Percentiles rank a stretch among this genome's conserved stretches.
These are phyloP conservation scores for Pterocarpus macrocarpus DNA, from an alignment of 306 rosid species.

Conservation along the genomic window DNA sequence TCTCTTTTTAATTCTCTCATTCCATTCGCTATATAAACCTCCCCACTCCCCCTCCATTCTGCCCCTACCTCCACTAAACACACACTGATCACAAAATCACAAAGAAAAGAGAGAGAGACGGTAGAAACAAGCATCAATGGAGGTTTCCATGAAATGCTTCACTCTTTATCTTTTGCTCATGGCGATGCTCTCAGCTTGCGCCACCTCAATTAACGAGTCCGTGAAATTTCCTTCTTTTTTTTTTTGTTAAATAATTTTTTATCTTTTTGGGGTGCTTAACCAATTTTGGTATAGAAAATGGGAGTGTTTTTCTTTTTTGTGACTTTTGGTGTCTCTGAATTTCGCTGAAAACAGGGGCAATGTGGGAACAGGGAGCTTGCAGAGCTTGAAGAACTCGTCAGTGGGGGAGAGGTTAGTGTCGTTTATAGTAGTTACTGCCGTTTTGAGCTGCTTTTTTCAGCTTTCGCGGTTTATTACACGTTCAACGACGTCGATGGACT, in stretches of 20 bases:
- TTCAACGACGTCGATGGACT: not conserved
- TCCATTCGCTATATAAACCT: slow-evolving; percentile 60
- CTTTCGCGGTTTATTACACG: not conserved
- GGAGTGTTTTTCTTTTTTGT: not conserved
- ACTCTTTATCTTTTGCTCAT: slow-evolving; percentile 42
- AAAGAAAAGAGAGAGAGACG: not conserved
- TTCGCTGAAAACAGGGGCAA: slow-evolving; percentile 49
- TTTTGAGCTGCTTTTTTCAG: not conserved
- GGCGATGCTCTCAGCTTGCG: slow-evolving; percentile 44
- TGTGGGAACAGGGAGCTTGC: slow-evolving; percentile 53
- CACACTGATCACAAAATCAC: slow-evolving; percentile 6
- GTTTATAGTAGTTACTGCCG: not conserved
- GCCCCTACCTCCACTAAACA: slow-evolving; percentile 49
- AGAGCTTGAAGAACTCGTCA: slow-evolving; percentile 70
- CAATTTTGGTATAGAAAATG: not conserved
- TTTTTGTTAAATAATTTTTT: not conserved
- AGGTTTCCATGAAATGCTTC: slow-evolving; percentile 43
- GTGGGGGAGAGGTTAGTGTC: slow-evolving; percentile 74
- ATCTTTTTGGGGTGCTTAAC: not conserved
- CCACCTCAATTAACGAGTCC: slow-evolving; percentile 43
- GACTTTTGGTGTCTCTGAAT: not conserved
- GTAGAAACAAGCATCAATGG: slow-evolving; percentile 57
- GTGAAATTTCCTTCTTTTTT: not conserved
- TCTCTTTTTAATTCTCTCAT: not conserved
- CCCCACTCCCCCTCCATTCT: slow-evolving; percentile 39